Evolutionary conservation across 306 rosid genomes (phyloP).

Genomic region (Vigna nakashimae): DNA sequence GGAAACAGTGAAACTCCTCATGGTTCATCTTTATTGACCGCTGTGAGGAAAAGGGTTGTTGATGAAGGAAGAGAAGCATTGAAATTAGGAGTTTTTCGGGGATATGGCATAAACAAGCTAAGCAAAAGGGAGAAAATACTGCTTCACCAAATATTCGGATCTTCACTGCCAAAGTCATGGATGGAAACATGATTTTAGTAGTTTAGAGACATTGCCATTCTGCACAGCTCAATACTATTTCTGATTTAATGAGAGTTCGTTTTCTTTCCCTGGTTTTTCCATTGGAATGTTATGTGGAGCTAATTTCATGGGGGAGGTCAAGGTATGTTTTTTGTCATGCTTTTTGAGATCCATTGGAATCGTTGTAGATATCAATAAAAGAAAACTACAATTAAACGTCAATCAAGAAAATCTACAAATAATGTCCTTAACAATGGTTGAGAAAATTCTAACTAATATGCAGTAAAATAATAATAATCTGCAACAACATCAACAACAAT

Average conservation of each 20-base stretch:
- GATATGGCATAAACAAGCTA: slow-evolving; percentile 58
- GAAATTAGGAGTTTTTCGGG: slow-evolving; percentile 59
- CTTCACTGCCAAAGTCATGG: slow-evolving; percentile 72
- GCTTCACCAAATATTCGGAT: slow-evolving; percentile 71
- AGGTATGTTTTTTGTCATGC: too few relatives aligned
- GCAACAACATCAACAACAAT: too few relatives aligned
- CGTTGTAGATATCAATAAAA: too few relatives aligned
- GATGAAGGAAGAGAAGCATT: slow-evolving; percentile 75
- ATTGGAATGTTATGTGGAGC: too few relatives aligned
- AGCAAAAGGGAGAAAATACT: slow-evolving; percentile 64
- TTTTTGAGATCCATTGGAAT: too few relatives aligned
- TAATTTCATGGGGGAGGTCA: too few relatives aligned
- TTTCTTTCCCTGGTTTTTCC: not conserved
- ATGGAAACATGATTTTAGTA: slow-evolving; percentile 53
- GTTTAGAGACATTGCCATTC: slow-evolving; percentile 17
- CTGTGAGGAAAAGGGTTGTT: slow-evolving; percentile 59
- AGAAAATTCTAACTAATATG: too few relatives aligned
- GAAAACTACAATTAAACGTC: too few relatives aligned
- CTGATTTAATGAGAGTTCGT: not conserved
- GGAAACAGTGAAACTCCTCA: slow-evolving; percentile 40
- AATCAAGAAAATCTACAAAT: too few relatives aligned
- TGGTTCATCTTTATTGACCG: slow-evolving; percentile 61
- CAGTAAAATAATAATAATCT: too few relatives aligned
- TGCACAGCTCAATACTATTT: slow-evolving; percentile 16
- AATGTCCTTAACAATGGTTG: too few relatives aligned